These are phyloP conservation scores for Blakeslea trispora DNA, from an alignment of 371 early-diverging fungal genomes.

Conservation along the genomic window DNA sequence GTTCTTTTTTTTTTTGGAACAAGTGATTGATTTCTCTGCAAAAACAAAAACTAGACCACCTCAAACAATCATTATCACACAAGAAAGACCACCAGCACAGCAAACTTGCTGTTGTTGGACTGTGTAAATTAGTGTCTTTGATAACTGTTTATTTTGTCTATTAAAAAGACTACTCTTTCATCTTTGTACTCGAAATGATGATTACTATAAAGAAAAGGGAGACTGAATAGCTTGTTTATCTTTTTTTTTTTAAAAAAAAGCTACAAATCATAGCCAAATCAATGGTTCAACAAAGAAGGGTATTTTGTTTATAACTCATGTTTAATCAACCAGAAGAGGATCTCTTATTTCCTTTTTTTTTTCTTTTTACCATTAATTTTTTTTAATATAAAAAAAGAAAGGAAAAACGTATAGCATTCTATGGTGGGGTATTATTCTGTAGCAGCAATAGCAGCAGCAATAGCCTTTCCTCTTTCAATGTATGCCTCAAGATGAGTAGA, in stretches of 20 bases:
- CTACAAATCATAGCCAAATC: no score
- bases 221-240: no score
- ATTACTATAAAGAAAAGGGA: no score
- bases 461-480: constrained; percentile 8
- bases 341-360: no score
- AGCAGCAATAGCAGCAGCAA: background rate
- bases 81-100: constrained; percentile 17
- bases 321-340: no score
- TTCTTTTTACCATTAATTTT: background rate
- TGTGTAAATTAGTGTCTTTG: constrained; percentile 10
- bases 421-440: background rate
- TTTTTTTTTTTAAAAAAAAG: no score
- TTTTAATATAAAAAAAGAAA: no score
- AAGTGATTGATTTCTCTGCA: no score
- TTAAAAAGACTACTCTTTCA: background rate
- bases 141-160: background rate
- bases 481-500: constrained; percentile 17
- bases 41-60: constrained; percentile 11
- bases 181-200: constrained; percentile 19
- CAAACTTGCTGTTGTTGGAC: constrained; percentile 22
- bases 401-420: no score
- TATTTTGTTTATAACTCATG: no score
- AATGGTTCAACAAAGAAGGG: no score
- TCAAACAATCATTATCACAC: constrained; percentile 21
- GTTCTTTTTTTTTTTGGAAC: no score